Evolutionary conservation across 768 basidiomycete genomes (phyloP).

Genomic region (Boletus vinaceobasis): DNA sequence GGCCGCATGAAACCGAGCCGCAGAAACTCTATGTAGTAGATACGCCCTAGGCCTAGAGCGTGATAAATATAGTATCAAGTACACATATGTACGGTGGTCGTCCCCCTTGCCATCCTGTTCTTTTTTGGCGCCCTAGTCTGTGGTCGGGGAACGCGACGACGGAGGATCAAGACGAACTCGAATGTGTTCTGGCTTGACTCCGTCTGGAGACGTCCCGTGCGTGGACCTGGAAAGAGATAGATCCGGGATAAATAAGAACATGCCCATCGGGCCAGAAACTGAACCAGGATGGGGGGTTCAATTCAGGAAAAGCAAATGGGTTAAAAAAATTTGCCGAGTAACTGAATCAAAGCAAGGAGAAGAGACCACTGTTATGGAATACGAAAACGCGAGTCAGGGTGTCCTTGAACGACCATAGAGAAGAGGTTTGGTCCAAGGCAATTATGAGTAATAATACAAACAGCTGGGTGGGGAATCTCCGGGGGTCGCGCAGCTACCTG

Average conservation of each 20-base stretch:
- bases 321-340: conserved; percentile 12
- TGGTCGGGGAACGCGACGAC: conserved; percentile 1
- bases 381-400: conserved; percentile 18
- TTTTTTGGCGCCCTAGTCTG: conserved; percentile 8
- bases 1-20: neutral
- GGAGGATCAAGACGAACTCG: neutral
- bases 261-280: conserved; percentile 8
- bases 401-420: conserved; percentile 21
- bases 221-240: conserved; percentile 13
- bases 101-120: neutral
- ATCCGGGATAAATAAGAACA: conserved; percentile 28
- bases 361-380: conserved; percentile 19
- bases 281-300: conserved; percentile 3
- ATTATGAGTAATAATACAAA: conserved; percentile 38
- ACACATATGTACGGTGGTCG: conserved; percentile 17
- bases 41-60: conserved; percentile 1
- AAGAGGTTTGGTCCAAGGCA: conserved; percentile 23
- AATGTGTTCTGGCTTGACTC: neutral
- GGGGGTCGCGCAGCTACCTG: conserved; percentile 13
- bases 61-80: conserved; percentile 23
- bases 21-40: conserved; percentile 15
- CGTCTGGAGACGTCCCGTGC: neutral
- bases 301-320: conserved; percentile 22
- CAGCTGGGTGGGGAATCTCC: conserved; percentile 8
- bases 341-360: conserved; percentile 15